Base-by-base conservation (phyloP, 768 basidiomycete genomes). In the Suillus sp. region DNA sequence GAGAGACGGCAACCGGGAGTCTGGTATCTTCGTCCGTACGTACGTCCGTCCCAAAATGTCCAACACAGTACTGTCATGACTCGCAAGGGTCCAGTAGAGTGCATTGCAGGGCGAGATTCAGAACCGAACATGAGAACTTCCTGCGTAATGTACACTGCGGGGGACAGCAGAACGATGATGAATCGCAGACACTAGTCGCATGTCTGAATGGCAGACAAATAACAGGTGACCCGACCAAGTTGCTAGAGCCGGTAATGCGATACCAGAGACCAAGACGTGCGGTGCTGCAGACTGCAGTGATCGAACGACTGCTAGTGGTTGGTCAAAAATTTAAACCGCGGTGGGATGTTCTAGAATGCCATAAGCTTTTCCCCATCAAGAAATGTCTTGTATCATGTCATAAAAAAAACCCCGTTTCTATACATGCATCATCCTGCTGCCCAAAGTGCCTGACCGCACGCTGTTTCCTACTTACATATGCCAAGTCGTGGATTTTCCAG, bases 381-480 rank as follows among this genome's bases (percentile, higher is more conserved):
- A 13, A 38, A 40, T 40, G 25, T 13, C 38, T 7, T 27, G 22
- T n/a, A 3, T 55, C 34, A 14, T 54, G 34, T 54, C 14, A 13
- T 25, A n/a, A 8, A 22, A 35, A 18, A 27, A 27, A 4, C 25
- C 25, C 37, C 37, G 18, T 57, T 57, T 42, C 20, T n/a, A 57
- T 27, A 57, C 56, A 57, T 20, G 56, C 56, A 40, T 6, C 18
- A 57, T 20, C 38, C 56, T 57, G 38, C 56, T 57, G 56, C 25
- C 40, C 37, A 53, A 57, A 38, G 18, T 34, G 32, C 32, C 8
- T 27, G 30, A 38, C 37, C 11, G 37, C 30, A 20, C 30, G 20
- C 25, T 18, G 5, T 40, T 27, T 30, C 25, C 27, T 30, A 38
- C 25, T 13, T 34, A 34, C 32, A 34, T 40, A 40, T 27, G 38